Conservation (phyloP, 129 eudicot species). For the Calendula officinalis region DNA sequence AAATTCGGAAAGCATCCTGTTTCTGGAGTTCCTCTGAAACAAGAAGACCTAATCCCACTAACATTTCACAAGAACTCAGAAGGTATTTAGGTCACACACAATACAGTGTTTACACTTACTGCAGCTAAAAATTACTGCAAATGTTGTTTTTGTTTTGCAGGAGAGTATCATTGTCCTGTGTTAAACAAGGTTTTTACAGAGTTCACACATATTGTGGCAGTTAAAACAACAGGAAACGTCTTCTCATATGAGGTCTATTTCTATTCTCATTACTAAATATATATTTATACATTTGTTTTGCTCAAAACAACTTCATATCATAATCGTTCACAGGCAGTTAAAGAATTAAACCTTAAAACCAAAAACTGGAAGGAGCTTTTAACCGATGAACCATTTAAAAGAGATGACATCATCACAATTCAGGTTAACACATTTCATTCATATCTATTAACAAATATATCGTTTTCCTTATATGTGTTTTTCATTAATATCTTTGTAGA, state of each 20-base stretch:
- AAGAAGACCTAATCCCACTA: constrained; percentile 79
- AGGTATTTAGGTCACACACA: constrained; percentile 37
- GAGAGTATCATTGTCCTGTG: constrained; percentile 94
- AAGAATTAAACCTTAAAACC: constrained; percentile 88
- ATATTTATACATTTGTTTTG: neutral
- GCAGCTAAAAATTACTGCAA: too few relatives aligned
- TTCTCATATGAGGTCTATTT: constrained; percentile 78
- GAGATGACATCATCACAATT: constrained; percentile 80
- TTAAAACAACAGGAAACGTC: constrained; percentile 97
- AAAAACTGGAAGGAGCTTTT: constrained; percentile 99
- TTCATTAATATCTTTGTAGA: constrained; percentile 47
- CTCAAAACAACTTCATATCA: constrained; percentile 5
- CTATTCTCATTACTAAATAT: neutral
- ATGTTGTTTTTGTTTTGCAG: constrained; percentile 49
- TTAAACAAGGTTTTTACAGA: constrained; percentile 95
- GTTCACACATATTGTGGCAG: constrained; percentile 92
- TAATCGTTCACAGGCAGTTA: constrained; percentile 58
- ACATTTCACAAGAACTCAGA: constrained; percentile 86
- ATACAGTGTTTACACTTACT: too few relatives aligned
- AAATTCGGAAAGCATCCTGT: constrained; percentile 91
- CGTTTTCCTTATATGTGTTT: neutral
- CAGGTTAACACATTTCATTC: constrained; percentile 44
- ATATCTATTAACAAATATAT: neutral
- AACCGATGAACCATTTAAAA: constrained; percentile 89
- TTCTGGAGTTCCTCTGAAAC: constrained; percentile 74